Evolutionary conservation across 106 monocot genomes (phyloP), one percentile per base, ranked within the genome.

Genomic region (Xerophyta viscosa): DNA sequence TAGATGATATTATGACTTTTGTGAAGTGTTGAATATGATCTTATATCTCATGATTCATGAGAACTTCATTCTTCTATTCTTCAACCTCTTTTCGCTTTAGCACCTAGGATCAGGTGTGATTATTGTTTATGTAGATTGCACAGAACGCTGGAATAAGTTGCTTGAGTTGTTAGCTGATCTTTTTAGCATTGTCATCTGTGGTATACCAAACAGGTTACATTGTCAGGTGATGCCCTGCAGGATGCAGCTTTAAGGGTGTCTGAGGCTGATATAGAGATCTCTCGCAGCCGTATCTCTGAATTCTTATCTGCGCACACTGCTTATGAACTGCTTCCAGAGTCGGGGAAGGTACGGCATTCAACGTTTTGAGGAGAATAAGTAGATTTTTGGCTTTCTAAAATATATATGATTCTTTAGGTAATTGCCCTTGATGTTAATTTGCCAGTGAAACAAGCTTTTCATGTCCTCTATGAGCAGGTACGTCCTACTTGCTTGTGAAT

Each of bases 381-480:
- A 29, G 9, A 29, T 30, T 29, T 27, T 27, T 29, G 17, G 26
- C 29, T 19, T 29, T 13, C 6, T 29, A 26, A 14, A 29, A 52
- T 37, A 1, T 19, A 8, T 36, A 11, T 12, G 9, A 36, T 3
- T 25, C 63, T 63, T 49, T 50, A 92, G 92, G 92, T 92, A 21
- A 76, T 83, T 80, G 86, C 92, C 22, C 79, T 92, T 1, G 92
- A 92, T 72, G 71, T 92, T 52, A 80, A 87, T 59, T 77, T 92
- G 71, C 92, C 92, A 59, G 92, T 92, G 62, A 92, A 92, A 73
- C 92, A 87, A 74, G 81, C 92, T 52, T 92, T 92, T 69, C 92
- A 92, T 61, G 68, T 92, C 49, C 79, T 92, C 27, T 78, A 92
- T 51, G 92, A 92, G 64, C 87, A 92, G 82, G 92, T 87, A 60